phyloP scores from a whole-genome alignment of 805 yeast genomes.

The Pichia gijzeniarum region DNA sequence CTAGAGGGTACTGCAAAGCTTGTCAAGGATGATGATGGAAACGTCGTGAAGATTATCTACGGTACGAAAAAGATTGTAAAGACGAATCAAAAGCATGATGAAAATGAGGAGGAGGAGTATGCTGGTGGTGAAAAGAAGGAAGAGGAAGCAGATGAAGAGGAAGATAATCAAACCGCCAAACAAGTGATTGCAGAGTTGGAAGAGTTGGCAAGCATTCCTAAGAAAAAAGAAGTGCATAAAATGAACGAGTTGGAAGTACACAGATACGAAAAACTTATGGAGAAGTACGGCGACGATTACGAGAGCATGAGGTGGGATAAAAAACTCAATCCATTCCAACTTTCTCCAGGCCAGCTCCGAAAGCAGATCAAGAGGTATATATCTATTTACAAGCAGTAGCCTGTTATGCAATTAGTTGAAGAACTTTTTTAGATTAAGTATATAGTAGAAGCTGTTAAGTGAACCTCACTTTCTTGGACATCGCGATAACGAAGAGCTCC shows the following conservation, averaged over 20 bases:
- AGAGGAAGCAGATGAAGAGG: slow-evolving; percentile 18
- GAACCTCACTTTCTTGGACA: too few species aligned
- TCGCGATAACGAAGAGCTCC: too few species aligned
- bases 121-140: background rate
- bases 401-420: too few species aligned
- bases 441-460: too few species aligned
- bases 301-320: slow-evolving; percentile 89
- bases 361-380: slow-evolving; percentile 51
- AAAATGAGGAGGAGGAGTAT: slow-evolving; percentile 12
- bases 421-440: too few species aligned
- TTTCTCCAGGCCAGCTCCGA: slow-evolving; percentile 76
- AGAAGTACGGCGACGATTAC: slow-evolving; percentile 83
- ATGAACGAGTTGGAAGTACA: slow-evolving; percentile 68
- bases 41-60: slow-evolving; percentile 59
- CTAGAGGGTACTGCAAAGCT: slow-evolving; percentile 77
- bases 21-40: slow-evolving; percentile 61
- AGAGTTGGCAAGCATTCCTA: slow-evolving; percentile 43
- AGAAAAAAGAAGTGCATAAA: slow-evolving; percentile 37
- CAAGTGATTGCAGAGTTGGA: slow-evolving; percentile 68
- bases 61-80: slow-evolving; percentile 47
- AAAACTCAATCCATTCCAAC: slow-evolving; percentile 76
- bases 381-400: background rate
- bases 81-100: background rate
- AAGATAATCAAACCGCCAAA: slow-evolving; percentile 33
- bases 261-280: slow-evolving; percentile 60